A percentile compares a stretch with the other conserved stretches of the same genome.
Evolutionary conservation across 2,329 filamentous ascomycete genomes (phyloP).

Genomic region (Alternaria incomplexa): DNA sequence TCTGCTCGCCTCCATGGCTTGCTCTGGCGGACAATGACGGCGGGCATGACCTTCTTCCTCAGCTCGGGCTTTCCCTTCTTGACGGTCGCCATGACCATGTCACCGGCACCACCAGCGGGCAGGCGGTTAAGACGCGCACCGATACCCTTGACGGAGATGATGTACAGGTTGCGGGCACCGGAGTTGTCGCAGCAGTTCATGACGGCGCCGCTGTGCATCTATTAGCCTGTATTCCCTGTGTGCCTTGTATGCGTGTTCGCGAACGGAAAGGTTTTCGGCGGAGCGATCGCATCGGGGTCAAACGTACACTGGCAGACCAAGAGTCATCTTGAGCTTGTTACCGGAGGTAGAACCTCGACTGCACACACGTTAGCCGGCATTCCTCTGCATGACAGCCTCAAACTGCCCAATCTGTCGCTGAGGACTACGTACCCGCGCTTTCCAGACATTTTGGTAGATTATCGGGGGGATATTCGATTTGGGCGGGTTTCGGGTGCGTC

Average conservation of each 20-base stretch:
- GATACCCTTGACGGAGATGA: conserved; percentile 99
- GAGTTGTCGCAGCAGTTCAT: conserved; percentile 99
- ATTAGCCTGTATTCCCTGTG: conserved; percentile 35
- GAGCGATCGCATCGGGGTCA: conserved; percentile 25
- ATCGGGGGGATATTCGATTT: conserved; percentile 15
- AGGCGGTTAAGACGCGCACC: conserved; percentile 97
- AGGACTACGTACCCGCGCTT: conserved; percentile 19
- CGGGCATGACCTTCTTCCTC: conserved; percentile 99
- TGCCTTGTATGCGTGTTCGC: conserved; percentile 10
- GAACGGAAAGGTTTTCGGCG: background rate
- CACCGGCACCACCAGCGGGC: conserved; percentile 95
- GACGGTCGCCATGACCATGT: conserved; percentile 99
- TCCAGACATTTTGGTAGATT: conserved; percentile 21
- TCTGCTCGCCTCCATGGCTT: conserved; percentile 99
- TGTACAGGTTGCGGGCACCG: conserved; percentile 97
- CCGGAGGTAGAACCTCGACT: conserved; percentile 87
- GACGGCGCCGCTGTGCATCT: conserved; percentile 80
- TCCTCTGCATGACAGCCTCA: background rate
- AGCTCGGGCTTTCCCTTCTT: conserved; percentile 99
- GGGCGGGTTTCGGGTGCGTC: conserved; percentile 21
- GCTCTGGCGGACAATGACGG: conserved; percentile 97
- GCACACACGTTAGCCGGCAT: conserved; percentile 35
- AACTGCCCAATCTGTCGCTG: background rate
- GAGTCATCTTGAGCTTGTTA: conserved; percentile 99
- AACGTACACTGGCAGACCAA: conserved; percentile 99